Evolutionary conservation across 2,329 filamentous ascomycete species (phyloP).

Genomic region (Lithohypha guttulata): DNA sequence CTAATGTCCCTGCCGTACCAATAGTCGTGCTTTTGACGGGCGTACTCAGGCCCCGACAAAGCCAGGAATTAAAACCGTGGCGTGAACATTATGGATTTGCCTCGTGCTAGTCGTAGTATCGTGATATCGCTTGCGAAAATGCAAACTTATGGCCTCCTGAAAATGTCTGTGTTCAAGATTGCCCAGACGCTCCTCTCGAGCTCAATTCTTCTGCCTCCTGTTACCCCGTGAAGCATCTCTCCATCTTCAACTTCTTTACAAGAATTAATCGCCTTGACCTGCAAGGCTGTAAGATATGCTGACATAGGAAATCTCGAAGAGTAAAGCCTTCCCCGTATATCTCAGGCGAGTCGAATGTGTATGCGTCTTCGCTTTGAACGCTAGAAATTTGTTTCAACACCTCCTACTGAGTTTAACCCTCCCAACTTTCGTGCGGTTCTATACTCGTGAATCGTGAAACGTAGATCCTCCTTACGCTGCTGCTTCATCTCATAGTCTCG

Average conservation of each 20-base stretch:
- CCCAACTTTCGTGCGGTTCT: conserved; percentile 5
- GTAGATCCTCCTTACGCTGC: not conserved
- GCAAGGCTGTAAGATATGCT: conserved; percentile 4
- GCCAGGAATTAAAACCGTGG: conserved; percentile 5
- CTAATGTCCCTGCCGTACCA: too few relatives aligned
- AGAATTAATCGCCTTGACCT: conserved; percentile 7
- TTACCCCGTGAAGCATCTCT: too few relatives aligned
- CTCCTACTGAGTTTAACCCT: not conserved
- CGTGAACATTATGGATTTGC: conserved; percentile 6
- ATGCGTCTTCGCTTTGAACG: conserved; percentile 8
- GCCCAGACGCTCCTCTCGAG: not conserved
- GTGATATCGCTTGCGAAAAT: conserved; percentile 7
- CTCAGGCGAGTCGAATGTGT: not conserved
- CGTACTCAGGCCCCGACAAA: too few relatives aligned
- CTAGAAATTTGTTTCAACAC: conserved; percentile 1
- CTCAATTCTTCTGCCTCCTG: not conserved
- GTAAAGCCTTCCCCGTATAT: not conserved
- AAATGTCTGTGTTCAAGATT: not conserved
- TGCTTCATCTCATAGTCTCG: not conserved
- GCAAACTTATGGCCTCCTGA: conserved; percentile 3
- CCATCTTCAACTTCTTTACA: too few relatives aligned
- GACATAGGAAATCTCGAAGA: conserved; percentile 3
- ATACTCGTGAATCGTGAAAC: conserved; percentile 7
- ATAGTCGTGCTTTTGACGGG: too few relatives aligned
- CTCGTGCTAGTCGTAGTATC: conserved; percentile 9